Evolutionary conservation across 805 yeast species (phyloP), one percentile per base, ranked within the genome.

Genomic region (Myxozyma monticola): DNA sequence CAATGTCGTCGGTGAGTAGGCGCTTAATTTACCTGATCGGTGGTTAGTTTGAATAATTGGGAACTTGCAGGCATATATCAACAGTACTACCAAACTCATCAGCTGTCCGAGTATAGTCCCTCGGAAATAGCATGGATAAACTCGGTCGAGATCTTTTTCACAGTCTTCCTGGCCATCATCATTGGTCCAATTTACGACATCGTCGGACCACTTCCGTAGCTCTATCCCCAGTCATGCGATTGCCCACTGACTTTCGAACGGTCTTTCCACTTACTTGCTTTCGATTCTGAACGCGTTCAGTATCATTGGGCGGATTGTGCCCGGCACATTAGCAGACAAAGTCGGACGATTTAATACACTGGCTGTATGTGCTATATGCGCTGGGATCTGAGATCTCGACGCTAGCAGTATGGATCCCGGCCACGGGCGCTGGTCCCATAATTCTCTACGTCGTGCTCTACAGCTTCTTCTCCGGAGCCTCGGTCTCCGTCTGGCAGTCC

Each of bases 301-400:
- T 6, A 67, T 72, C 0, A 54, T 77, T 20, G 84, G 84, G 3
- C 67, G 85, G 37, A 70, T 80, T 1, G 41, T 67, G 1, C 74
- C 81, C 29, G 80, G 80, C 0, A 56, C 65, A 22, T n/a, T 73
- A 7, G 81, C 76, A 18, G 82, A 77, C 60, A 59, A 53, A 5
- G 44, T 71, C 25, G 85, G 85, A 1, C 67, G 80, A 20, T 57
- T 69, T 45, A 80, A 78, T 43, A 61, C 63, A 2, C 40, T n/a
- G n/a, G n/a, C n/a, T n/a, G n/a, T n/a, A 68, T 38, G 45, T 70
- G 6, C 69, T 73, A 1, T 57, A 62, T 29, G 54, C 61, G 6
- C 2, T 60, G 8, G 21, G 60, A 8, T 44, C 68, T 2, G 62
- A 65, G 17, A 47, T 70, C 8, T 36, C 67, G n/a, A 61, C 60